Base-by-base conservation (phyloP, 257 asterid species). In the Fraxinus quadrangulata region DNA sequence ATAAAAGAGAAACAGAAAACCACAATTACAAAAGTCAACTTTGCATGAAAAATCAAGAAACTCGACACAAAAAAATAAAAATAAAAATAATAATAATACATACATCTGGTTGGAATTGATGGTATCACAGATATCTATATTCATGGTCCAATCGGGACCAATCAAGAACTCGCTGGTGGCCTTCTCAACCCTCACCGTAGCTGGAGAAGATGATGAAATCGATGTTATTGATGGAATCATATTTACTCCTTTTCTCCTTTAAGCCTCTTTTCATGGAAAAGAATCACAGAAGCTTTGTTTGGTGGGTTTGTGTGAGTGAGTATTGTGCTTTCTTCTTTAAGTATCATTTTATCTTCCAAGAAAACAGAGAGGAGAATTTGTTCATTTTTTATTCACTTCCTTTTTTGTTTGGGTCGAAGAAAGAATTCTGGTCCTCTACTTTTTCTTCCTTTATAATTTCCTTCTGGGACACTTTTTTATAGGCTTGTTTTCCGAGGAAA, bases 151-250 rank as follows among this genome's bases (percentile, higher is more conserved):
- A 88, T 95, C 99, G 80, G 98, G 99, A 9, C 92, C 94, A 83
- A 83, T 91, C 88, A 95, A 86, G 88, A 95, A 93, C 86, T 95
- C 99, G 96, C 98, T 95, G 24, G 98, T 95, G 10, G 99, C 98
- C 79, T 95, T 95, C 79, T 95, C 99, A 45, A 93, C 99, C 73
- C 97, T 82, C 67, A 84, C 85, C 67, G 89, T 66, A 42, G 92
- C 94, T 42, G 97, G 86, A 5, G 93, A 86, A 9, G 91, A 75
- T 5, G 96, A 83, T 1, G 92, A 59, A 11, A 86, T 80, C 51
- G 87, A 47, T 39, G 85, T 81, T 74, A 84, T 79, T 34, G 88
- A 79, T 3, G 90, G 63, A 19, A 87, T 83, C 88, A 71, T 79
- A 61, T 61, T 61, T 23, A 24, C 33, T 17, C 68, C 17, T 24